Conservation (phyloP, 768 basidiomycete species). For the Rubroboletus satanas region DNA sequence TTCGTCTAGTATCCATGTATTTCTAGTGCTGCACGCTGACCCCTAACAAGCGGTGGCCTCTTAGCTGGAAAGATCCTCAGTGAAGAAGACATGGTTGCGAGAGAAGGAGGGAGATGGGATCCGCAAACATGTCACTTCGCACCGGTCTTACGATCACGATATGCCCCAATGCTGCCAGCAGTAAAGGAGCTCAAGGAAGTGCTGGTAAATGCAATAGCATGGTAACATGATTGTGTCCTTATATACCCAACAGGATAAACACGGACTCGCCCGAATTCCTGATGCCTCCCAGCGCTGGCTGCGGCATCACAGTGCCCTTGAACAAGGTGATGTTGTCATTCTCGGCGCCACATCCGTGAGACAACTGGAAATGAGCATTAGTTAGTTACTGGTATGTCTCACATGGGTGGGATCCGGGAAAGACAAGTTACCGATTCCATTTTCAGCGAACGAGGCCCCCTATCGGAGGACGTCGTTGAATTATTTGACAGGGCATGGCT, state of each 20-base stretch:
- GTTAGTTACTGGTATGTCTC: constrained; percentile 12
- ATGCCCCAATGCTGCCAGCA: constrained; percentile 11
- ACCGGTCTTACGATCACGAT: constrained; percentile 4
- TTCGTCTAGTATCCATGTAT: neutral
- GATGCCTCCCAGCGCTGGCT: constrained; percentile 14
- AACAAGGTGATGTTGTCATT: constrained; percentile 30
- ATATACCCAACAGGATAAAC: constrained; percentile 7
- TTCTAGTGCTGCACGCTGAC: neutral
- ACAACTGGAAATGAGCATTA: constrained; percentile 33
- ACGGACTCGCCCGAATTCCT: constrained; percentile 5
- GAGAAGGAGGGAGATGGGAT: constrained; percentile 17
- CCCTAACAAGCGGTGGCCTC: constrained; percentile 8
- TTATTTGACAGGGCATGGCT: constrained; percentile 12
- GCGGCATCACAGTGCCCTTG: constrained; percentile 18
- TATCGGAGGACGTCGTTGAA: constrained; percentile 10
- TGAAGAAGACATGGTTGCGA: constrained; percentile 8
- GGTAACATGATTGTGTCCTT: neutral
- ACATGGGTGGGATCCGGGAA: neutral
- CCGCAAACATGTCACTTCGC: constrained; percentile 8
- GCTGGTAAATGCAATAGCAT: neutral
- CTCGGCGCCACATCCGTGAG: constrained; percentile 35
- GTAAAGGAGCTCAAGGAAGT: constrained; percentile 13
- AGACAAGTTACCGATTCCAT: neutral
- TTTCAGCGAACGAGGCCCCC: constrained; percentile 19
- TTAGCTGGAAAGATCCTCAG: constrained; percentile 12